phyloP scores from a whole-genome alignment of 2,329 filamentous ascomycete genomes.

The Neonectria magnoliae region DNA sequence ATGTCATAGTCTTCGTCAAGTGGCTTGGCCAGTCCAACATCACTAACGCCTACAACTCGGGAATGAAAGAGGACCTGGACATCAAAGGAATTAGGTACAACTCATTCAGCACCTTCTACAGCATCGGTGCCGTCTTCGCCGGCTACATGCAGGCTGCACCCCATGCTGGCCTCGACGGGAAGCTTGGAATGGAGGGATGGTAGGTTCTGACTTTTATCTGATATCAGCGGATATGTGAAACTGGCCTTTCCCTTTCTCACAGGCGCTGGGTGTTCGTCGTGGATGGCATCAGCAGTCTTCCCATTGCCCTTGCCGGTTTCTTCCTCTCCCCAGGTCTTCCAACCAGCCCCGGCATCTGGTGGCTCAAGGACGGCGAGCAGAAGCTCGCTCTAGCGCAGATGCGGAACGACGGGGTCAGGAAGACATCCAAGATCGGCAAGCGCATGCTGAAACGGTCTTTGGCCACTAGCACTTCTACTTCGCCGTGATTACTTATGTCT shows the following conservation, averaged over 20 bases:
- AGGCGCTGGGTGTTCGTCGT: conserved; percentile 50
- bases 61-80: conserved; percentile 50
- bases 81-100: conserved; percentile 48
- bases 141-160: conserved; percentile 36
- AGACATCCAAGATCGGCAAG: conserved; percentile 38
- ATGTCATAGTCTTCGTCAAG: conserved; percentile 41
- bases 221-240: too few relatives aligned
- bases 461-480: conserved; percentile 42
- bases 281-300: conserved; percentile 47
- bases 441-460: conserved; percentile 42
- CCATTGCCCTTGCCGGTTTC: conserved; percentile 43
- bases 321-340: conserved; percentile 43
- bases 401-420: conserved; percentile 33
- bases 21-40: conserved; percentile 47
- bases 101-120: conserved; percentile 42
- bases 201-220: conserved; percentile 1
- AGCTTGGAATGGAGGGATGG: conserved; percentile 28
- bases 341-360: conserved; percentile 38
- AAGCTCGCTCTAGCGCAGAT: conserved; percentile 40
- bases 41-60: conserved; percentile 51
- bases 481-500: conserved; percentile 37
- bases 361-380: conserved; percentile 39
- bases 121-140: conserved; percentile 31
- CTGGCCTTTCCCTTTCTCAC: neutral
- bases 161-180: conserved; percentile 28